These are phyloP conservation scores for Lodderomyces metapsilosis DNA, from an alignment of 1,139 yeast species.

Conservation along the genomic window DNA sequence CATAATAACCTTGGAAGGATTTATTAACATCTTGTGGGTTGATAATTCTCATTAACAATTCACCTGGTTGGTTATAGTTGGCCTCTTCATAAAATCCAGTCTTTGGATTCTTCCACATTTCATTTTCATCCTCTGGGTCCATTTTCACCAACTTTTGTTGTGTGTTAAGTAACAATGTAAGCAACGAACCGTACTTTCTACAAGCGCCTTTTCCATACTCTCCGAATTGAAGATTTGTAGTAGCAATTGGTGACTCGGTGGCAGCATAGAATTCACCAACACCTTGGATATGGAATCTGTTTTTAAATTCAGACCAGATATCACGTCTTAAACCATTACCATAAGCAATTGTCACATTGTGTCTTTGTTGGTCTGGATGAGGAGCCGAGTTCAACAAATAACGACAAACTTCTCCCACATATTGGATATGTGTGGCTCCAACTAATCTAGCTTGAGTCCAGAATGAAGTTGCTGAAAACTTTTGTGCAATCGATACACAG, in stretches of 20 bases:
- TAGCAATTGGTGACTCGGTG: slow-evolving; percentile 89
- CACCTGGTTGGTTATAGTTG: slow-evolving; percentile 71
- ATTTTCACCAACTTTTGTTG: slow-evolving; percentile 67
- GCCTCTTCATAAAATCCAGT: slow-evolving; percentile 57
- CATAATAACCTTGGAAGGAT: slow-evolving; percentile 90
- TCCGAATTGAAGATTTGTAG: slow-evolving; percentile 79
- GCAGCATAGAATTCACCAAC: slow-evolving; percentile 94
- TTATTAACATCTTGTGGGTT: slow-evolving; percentile 61
- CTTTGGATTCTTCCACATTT: slow-evolving; percentile 65
- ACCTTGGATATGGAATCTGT: slow-evolving; percentile 68
- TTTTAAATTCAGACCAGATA: slow-evolving; percentile 80
- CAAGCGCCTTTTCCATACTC: slow-evolving; percentile 88
- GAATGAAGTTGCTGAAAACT: slow-evolving; percentile 80
- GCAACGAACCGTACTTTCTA: slow-evolving; percentile 73
- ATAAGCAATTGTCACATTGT: slow-evolving; percentile 68
- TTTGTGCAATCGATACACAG: slow-evolving; percentile 73
- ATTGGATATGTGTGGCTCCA: slow-evolving; percentile 79
- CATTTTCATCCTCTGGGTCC: slow-evolving; percentile 79
- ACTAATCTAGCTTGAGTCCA: slow-evolving; percentile 86
- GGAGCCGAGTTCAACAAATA: slow-evolving; percentile 69
- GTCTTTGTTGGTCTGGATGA: slow-evolving; percentile 66
- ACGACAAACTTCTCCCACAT: slow-evolving; percentile 95
- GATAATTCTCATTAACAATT: slow-evolving; percentile 72
- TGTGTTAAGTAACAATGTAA: slow-evolving; percentile 51
- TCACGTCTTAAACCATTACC: slow-evolving; percentile 96